Evolutionary conservation across 176 grass and related monocot species (phyloP).

Genomic region (Otatea glauca): DNA sequence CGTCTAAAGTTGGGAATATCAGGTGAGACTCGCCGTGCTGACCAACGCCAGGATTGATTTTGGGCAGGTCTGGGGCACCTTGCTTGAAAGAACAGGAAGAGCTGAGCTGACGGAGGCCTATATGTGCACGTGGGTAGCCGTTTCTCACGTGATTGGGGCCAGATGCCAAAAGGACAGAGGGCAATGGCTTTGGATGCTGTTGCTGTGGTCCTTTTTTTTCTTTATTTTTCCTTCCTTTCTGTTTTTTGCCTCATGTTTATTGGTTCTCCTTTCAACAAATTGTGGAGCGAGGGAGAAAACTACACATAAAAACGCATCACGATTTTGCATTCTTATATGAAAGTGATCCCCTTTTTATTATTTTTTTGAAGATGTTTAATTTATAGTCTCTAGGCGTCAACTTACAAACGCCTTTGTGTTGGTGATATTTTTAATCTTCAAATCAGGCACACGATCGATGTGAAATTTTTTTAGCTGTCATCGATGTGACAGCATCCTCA

Average conservation of each 20-base stretch:
- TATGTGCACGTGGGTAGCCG: conserved; percentile 48
- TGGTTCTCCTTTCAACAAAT: conserved; percentile 33
- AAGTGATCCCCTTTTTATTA: not conserved
- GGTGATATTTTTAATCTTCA: conserved; percentile 24
- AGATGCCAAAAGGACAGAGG: conserved; percentile 42
- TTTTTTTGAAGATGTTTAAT: not conserved
- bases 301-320: not conserved
- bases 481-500: conserved; percentile 36
- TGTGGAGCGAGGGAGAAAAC: not conserved
- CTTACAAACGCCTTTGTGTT: not conserved
- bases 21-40: not conserved
- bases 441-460: conserved; percentile 10
- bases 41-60: conserved; percentile 19
- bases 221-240: not conserved
- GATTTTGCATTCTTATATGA: not conserved
- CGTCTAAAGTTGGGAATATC: conserved; percentile 18
- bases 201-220: conserved; percentile 26
- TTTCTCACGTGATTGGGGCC: conserved; percentile 45
- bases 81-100: conserved; percentile 48
- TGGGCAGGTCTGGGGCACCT: conserved; percentile 6
- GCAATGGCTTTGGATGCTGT: conserved; percentile 56
- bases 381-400: not conserved
- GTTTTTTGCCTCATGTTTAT: not conserved
- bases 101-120: conserved; percentile 38
- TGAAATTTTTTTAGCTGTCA: not conserved